Evolutionary conservation across 139 green algal genomes (phyloP).

Genomic region (Prasinococcaceae sp.): DNA sequence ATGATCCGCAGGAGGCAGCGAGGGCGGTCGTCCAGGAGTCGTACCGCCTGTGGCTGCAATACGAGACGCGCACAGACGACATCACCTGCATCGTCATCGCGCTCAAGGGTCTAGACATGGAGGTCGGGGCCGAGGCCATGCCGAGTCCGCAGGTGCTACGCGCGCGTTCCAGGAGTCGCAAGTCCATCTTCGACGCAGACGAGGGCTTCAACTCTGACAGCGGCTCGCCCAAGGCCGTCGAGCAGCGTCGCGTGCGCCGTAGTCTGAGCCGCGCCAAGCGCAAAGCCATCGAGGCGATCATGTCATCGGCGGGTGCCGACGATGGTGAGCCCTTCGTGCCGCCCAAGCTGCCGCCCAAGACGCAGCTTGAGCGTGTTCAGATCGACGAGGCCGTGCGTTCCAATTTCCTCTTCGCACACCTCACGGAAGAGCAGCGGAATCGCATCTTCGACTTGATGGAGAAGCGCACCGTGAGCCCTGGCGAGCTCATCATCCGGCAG

Average conservation of each 20-base stretch:
- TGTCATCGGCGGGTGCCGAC: neutral
- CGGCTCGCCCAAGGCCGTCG: neutral
- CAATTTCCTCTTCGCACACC: constrained; percentile 48
- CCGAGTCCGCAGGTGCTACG: too few relatives aligned
- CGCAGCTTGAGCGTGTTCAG: constrained; percentile 13
- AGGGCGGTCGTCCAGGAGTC: constrained; percentile 53
- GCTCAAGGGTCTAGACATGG: constrained; percentile 31
- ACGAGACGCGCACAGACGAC: constrained; percentile 86
- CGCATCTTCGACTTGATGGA: constrained; percentile 21
- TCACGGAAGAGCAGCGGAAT: constrained; percentile 24
- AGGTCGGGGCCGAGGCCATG: too few relatives aligned
- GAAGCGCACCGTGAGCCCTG: constrained; percentile 21
- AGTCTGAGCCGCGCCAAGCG: neutral
- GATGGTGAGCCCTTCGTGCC: neutral
- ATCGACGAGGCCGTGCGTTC: constrained; percentile 15
- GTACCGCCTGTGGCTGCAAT: constrained; percentile 74
- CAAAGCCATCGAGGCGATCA: neutral
- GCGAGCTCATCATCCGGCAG: constrained; percentile 37
- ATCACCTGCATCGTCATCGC: constrained; percentile 76
- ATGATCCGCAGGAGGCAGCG: constrained; percentile 54
- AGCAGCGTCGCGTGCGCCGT: neutral
- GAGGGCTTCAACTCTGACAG: neutral
- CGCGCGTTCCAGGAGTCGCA: too few relatives aligned
- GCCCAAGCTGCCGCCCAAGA: constrained; percentile 2
- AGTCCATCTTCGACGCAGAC: neutral